These are phyloP conservation scores for Sapria himalayana DNA, from an alignment of 345 rosid species.

Conservation along the genomic window DNA sequence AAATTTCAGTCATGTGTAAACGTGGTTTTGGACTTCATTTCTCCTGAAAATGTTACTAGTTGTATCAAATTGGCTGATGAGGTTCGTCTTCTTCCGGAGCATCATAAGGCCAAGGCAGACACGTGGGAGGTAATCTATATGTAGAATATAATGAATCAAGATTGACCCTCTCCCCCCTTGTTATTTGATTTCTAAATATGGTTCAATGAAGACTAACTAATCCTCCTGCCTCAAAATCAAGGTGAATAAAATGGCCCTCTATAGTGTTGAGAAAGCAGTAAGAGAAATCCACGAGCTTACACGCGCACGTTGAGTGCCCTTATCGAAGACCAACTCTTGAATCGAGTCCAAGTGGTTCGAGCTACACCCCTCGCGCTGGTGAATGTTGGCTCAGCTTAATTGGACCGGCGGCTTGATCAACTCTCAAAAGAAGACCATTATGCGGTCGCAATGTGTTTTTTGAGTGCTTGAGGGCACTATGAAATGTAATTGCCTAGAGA, in stretches of 20 bases:
- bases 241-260: conserved; percentile 76
- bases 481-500: no score
- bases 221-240: conserved; percentile 12
- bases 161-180: background rate
- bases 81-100: conserved; percentile 47
- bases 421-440: no score
- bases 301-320: conserved; percentile 20
- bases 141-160: no score
- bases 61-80: conserved; percentile 47
- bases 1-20: conserved; percentile 66
- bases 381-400: no score
- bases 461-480: no score
- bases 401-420: no score
- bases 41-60: conserved; percentile 55
- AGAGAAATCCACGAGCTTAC: conserved; percentile 66
- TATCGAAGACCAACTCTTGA: no score
- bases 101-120: conserved; percentile 41
- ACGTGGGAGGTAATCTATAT: conserved; percentile 38
- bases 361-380: no score
- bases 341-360: no score
- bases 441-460: no score
- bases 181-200: background rate
- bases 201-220: background rate
- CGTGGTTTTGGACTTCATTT: conserved; percentile 66
- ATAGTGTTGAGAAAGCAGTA: conserved; percentile 40